phyloP scores from a whole-genome alignment of 805 yeast species.

The Kuraishia ogatae region DNA sequence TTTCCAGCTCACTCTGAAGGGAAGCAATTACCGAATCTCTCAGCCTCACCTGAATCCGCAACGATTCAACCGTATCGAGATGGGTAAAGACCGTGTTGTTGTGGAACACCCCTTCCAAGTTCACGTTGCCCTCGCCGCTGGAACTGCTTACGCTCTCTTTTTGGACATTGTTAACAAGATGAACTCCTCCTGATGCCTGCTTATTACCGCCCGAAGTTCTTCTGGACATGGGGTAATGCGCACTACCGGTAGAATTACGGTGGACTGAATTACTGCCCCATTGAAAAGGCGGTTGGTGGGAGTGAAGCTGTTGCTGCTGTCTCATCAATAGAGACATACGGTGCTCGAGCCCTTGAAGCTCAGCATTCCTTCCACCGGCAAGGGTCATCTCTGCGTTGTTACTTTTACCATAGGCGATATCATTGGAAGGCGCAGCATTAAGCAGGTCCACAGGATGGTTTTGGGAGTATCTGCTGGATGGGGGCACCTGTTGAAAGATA shows the following conservation, averaged over 20 bases:
- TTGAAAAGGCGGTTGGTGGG: background rate
- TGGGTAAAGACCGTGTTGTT: background rate
- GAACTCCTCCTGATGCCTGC: background rate
- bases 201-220: background rate
- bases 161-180: background rate
- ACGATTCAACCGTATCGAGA: conserved; percentile 3
- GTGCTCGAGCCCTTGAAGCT: background rate
- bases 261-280: background rate
- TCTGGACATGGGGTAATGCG: background rate
- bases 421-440: too few relatives aligned
- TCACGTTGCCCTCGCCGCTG: background rate
- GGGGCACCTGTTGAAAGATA: too few relatives aligned
- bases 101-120: background rate
- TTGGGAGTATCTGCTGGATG: too few relatives aligned
- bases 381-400: too few relatives aligned
- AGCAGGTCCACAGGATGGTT: too few relatives aligned
- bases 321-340: background rate
- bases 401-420: too few relatives aligned
- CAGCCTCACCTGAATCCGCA: conserved; percentile 42
- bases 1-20: conserved; percentile 34
- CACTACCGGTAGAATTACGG: background rate
- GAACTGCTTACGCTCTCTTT: background rate
- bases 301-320: background rate
- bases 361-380: background rate
- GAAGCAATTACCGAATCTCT: conserved; percentile 44